phyloP scores from a whole-genome alignment of 2,329 filamentous ascomycete genomes.

The Arthrobotrys entomopaga region DNA sequence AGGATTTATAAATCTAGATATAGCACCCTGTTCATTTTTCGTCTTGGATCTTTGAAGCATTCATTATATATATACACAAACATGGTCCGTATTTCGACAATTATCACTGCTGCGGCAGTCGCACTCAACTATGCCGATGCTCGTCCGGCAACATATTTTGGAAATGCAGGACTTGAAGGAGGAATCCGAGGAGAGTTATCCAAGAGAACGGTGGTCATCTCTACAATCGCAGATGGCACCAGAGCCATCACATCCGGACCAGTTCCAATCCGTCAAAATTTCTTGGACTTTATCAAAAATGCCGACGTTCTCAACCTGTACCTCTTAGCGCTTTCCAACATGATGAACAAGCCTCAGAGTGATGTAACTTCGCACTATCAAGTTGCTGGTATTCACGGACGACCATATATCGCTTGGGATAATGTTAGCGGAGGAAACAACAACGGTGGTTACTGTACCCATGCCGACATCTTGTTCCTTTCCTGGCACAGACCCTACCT shows the following conservation, averaged over 20 bases:
- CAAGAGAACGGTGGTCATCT: slow-evolving; percentile 42
- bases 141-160: slow-evolving; percentile 32
- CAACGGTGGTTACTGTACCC: slow-evolving; percentile 74
- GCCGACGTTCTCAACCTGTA: slow-evolving; percentile 69
- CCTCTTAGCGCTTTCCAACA: slow-evolving; percentile 76
- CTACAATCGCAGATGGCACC: slow-evolving; percentile 36
- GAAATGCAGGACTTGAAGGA: slow-evolving; percentile 23
- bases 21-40: no score
- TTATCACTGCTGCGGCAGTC: slow-evolving; percentile 44
- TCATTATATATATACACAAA: slow-evolving; percentile 15
- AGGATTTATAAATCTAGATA: no score
- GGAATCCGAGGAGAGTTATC: slow-evolving; percentile 37
- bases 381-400: slow-evolving; percentile 83
- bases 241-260: slow-evolving; percentile 8
- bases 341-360: slow-evolving; percentile 74
- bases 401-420: slow-evolving; percentile 51
- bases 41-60: slow-evolving; percentile 8
- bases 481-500: slow-evolving; percentile 88
- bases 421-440: slow-evolving; percentile 46
- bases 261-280: slow-evolving; percentile 37
- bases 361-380: slow-evolving; percentile 79
- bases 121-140: slow-evolving; percentile 40
- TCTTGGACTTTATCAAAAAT: slow-evolving; percentile 41
- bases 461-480: slow-evolving; percentile 78
- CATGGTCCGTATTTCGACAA: slow-evolving; percentile 51